Evolutionary conservation across 345 rosid species (phyloP).

Genomic region (Gossypium stocksii): DNA sequence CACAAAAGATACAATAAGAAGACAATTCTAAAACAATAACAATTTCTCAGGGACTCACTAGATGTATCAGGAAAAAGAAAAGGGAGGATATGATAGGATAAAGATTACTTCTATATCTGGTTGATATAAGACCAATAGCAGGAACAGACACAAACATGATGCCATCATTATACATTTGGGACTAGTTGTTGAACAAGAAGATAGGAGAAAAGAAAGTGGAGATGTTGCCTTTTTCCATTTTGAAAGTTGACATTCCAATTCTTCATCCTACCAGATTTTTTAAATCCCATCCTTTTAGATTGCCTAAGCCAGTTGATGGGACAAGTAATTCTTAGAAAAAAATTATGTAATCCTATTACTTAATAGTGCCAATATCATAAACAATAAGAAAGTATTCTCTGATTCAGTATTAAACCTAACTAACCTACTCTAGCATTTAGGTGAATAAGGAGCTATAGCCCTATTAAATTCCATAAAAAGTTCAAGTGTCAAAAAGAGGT

Average conservation of each 20-base stretch:
- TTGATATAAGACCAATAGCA: background rate
- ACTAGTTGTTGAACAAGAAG: constrained; percentile 2
- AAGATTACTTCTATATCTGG: background rate
- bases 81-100: background rate
- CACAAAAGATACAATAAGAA: background rate
- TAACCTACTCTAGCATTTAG: background rate
- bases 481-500: background rate
- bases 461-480: constrained; percentile 7
- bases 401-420: background rate
- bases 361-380: background rate
- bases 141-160: background rate
- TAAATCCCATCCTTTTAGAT: background rate
- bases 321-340: background rate
- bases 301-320: background rate
- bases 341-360: background rate
- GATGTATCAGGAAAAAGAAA: background rate
- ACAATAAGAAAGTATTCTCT: background rate
- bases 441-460: background rate
- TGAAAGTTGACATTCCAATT: background rate
- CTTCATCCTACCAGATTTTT: background rate
- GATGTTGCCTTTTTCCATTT: background rate
- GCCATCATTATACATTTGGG: background rate
- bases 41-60: background rate
- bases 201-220: background rate
- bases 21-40: background rate